Conservation (phyloP, 768 basidiomycete genomes). For the Lyophyllum atratum region DNA sequence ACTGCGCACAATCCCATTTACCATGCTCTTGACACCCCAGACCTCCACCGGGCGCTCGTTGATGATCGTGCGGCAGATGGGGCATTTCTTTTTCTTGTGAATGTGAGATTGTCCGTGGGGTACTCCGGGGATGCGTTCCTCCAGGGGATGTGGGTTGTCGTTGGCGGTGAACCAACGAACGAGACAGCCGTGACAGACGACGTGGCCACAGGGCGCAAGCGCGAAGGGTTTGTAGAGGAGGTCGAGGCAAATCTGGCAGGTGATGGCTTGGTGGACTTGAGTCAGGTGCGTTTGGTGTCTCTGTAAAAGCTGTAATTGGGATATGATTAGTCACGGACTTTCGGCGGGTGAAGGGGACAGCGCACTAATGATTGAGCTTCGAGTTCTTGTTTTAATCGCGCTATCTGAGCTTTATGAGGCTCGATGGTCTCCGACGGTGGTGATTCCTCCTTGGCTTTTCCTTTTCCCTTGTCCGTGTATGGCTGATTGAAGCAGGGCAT, state of each 20-base stretch:
- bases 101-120: conserved; percentile 36
- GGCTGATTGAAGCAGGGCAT: conserved; percentile 10
- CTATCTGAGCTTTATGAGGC: conserved; percentile 29
- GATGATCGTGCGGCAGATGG: conserved; percentile 68
- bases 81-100: conserved; percentile 68
- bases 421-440: conserved; percentile 17
- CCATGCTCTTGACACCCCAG: conserved; percentile 71
- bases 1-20: conserved; percentile 51
- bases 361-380: conserved; percentile 40
- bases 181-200: conserved; percentile 71
- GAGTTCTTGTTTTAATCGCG: conserved; percentile 46
- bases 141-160: conserved; percentile 16
- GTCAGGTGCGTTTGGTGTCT: conserved; percentile 55
- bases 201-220: conserved; percentile 74
- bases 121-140: conserved; percentile 41
- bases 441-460: conserved; percentile 31
- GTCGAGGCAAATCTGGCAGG: conserved; percentile 81
- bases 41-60: conserved; percentile 67
- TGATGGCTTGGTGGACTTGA: conserved; percentile 62
- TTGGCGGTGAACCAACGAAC: conserved; percentile 73
- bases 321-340: background rate
- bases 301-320: conserved; percentile 41
- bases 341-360: background rate
- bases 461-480: conserved; percentile 42
- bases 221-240: conserved; percentile 73